Percentiles rank a stretch among this genome's conserved stretches.
Conservation (phyloP, 1,284 basidiomycete species). For the Leccinum cinnamomeum region DNA sequence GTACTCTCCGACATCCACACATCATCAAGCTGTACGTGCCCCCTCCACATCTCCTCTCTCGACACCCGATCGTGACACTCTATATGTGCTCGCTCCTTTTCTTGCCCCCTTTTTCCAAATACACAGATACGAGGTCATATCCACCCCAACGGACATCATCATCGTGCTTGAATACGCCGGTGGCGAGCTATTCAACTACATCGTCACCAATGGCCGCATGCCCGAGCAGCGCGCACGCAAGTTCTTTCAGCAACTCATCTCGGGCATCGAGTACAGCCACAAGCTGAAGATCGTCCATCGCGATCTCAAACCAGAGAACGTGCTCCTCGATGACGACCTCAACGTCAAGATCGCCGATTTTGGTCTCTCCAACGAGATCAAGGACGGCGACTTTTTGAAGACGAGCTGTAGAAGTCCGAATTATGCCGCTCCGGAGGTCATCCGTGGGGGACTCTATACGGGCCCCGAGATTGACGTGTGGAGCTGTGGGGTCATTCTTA, state of each 20-base stretch:
- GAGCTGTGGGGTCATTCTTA: conserved; percentile 94
- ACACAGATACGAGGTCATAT: conserved; percentile 92
- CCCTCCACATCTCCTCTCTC: conserved; percentile 4
- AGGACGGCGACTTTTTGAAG: conserved; percentile 91
- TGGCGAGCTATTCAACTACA: conserved; percentile 95
- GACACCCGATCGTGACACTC: conserved; percentile 11
- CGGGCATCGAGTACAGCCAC: conserved; percentile 94
- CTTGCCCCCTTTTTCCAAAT: neutral
- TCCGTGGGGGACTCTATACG: conserved; percentile 88
- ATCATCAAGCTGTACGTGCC: conserved; percentile 88
- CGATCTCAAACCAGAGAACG: conserved; percentile 92
- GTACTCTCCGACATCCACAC: conserved; percentile 87
- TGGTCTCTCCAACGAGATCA: conserved; percentile 91
- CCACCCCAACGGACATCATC: conserved; percentile 90
- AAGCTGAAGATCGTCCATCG: conserved; percentile 43
- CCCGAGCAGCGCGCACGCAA: conserved; percentile 79
- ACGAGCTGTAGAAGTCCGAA: conserved; percentile 96
- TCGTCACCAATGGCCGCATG: conserved; percentile 88
- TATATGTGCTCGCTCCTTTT: neutral
- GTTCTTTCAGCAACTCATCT: conserved; percentile 97
- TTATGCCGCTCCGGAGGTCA: conserved; percentile 96
- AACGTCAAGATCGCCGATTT: conserved; percentile 97
- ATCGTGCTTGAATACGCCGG: conserved; percentile 94
- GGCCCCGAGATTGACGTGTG: conserved; percentile 98
- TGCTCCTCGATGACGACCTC: conserved; percentile 72